Percentiles rank a stretch among this genome's conserved stretches.
Conservation (phyloP, 345 rosid species). For the Pistacia vera region DNA sequence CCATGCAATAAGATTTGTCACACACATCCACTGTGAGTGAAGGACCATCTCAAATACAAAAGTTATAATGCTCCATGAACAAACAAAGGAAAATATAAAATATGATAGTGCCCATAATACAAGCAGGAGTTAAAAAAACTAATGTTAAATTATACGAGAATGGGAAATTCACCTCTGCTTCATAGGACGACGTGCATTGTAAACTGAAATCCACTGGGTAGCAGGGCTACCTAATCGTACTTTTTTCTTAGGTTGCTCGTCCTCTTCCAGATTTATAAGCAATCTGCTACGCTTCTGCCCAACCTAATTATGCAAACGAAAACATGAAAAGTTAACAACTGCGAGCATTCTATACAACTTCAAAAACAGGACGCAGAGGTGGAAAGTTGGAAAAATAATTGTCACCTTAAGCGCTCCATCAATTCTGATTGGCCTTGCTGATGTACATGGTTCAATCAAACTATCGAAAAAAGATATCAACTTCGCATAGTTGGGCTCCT, state of each 20-base stretch:
- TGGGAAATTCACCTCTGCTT: constrained; percentile 69
- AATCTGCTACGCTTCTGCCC: constrained; percentile 86
- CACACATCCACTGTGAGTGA: neutral
- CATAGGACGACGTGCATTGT: constrained; percentile 93
- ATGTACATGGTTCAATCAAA: constrained; percentile 67
- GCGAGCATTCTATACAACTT: neutral
- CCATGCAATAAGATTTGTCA: neutral
- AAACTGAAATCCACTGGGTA: constrained; percentile 91
- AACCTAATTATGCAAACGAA: constrained; percentile 44
- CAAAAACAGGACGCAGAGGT: neutral
- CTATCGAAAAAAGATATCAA: constrained; percentile 76
- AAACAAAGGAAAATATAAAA: neutral
- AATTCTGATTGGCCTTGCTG: constrained; percentile 82
- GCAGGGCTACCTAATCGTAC: constrained; percentile 88
- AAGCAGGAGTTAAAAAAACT: constrained; percentile 2
- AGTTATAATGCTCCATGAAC: neutral
- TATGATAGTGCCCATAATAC: neutral
- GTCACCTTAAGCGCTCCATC: constrained; percentile 94
- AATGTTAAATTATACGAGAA: neutral
- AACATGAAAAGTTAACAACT: constrained; percentile 12
- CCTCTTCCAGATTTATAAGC: constrained; percentile 77
- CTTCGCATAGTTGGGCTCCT: constrained; percentile 93
- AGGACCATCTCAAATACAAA: constrained; percentile 7
- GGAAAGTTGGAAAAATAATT: constrained; percentile 11
- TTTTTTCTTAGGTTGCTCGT: constrained; percentile 90